Percentiles rank a stretch among this genome's conserved stretches.
These are phyloP conservation scores for Vigna mungo DNA, from an alignment of 306 rosid species.

Conservation along the genomic window DNA sequence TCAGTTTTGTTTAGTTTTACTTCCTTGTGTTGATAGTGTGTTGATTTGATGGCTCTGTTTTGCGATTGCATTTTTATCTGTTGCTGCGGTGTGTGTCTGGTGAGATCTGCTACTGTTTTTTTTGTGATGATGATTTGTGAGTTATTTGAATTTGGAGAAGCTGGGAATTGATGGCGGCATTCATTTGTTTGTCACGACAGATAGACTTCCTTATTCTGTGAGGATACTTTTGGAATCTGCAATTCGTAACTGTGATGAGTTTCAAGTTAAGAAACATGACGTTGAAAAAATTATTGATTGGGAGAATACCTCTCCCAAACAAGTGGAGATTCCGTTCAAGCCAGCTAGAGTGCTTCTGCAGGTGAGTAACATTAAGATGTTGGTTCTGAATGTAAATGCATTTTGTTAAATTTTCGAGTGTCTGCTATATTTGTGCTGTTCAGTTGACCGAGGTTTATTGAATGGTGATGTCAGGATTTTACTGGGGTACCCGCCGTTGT, in stretches of 20 bases:
- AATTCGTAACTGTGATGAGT: slow-evolving; percentile 95
- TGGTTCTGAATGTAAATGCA: slow-evolving; percentile 6
- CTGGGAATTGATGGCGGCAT: slow-evolving; percentile 12
- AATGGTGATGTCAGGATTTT: slow-evolving; percentile 73
- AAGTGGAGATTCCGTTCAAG: slow-evolving; percentile 94
- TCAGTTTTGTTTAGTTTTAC: neutral
- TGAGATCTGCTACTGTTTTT: slow-evolving; percentile 22
- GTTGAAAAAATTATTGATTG: slow-evolving; percentile 92
- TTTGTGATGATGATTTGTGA: neutral
- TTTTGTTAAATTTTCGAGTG: neutral
- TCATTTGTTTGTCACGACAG: slow-evolving; percentile 54
- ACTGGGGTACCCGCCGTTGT: slow-evolving; percentile 98
- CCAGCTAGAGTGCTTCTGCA: slow-evolving; percentile 97
- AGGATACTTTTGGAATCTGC: slow-evolving; percentile 96
- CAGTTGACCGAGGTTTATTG: slow-evolving; percentile 18
- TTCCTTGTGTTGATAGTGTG: too few relatives aligned
- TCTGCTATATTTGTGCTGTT: slow-evolving; percentile 18
- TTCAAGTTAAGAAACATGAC: slow-evolving; percentile 81
- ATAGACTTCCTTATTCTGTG: slow-evolving; percentile 87
- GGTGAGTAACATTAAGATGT: slow-evolving; percentile 53
- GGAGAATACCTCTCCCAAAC: slow-evolving; percentile 83
- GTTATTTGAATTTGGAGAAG: slow-evolving; percentile 18
- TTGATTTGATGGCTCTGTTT: slow-evolving; percentile 10
- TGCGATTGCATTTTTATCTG: neutral
- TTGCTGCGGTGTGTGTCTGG: neutral